Conservation (phyloP, 2,329 filamentous ascomycete species). For the Xylaria sp. region DNA sequence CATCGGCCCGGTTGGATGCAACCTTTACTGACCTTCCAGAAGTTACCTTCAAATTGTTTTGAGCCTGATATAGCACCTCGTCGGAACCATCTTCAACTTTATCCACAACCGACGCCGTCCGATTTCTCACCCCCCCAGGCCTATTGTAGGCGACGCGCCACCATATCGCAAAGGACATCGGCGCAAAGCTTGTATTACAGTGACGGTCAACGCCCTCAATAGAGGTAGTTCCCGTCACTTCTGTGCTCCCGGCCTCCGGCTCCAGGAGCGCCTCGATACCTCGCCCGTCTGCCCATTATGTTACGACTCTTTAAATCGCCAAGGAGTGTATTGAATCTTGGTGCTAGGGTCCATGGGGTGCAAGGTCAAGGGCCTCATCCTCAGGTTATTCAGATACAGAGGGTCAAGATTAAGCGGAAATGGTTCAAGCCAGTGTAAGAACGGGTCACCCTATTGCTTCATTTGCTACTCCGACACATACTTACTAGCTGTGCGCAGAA, state of each 20-base stretch:
- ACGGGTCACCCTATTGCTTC: background rate
- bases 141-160: background rate
- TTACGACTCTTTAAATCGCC: conserved; percentile 33
- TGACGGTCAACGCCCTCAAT: background rate
- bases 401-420: conserved; percentile 33
- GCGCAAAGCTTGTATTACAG: background rate
- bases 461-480: background rate
- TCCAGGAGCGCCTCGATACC: conserved; percentile 28
- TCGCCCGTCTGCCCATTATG: conserved; percentile 30
- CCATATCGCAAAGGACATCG: background rate
- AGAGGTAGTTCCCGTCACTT: background rate
- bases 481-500: conserved; percentile 19
- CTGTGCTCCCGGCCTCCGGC: conserved; percentile 28
- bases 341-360: conserved; percentile 15
- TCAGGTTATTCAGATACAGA: conserved; percentile 31
- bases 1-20: background rate
- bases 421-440: conserved; percentile 32
- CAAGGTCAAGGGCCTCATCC: conserved; percentile 15
- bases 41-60: too few species aligned
- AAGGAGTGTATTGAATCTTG: conserved; percentile 26
- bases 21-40: conserved; percentile 10
- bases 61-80: conserved; percentile 17
- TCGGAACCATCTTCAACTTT: background rate
- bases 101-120: background rate
- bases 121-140: background rate